These are phyloP conservation scores for Inga oerstediana DNA, from an alignment of 306 rosid species.

Conservation along the genomic window DNA sequence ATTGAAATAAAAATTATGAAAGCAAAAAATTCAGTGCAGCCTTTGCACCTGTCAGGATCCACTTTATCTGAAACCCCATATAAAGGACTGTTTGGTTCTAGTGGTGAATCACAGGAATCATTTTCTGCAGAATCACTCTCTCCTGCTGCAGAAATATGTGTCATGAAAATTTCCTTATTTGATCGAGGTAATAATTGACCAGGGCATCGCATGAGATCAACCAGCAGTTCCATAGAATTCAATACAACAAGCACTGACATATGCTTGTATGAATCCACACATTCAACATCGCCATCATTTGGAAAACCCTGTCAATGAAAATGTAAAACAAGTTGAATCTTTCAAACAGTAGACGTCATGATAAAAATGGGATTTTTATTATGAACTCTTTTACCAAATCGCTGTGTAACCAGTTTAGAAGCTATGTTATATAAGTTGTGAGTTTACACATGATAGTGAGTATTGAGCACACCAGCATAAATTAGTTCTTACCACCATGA, in stretches of 20 bases:
- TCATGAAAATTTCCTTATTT: slow-evolving; percentile 84
- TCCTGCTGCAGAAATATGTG: slow-evolving; percentile 91
- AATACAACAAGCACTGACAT: slow-evolving; percentile 85
- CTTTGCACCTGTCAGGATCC: slow-evolving; percentile 62
- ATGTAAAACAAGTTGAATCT: slow-evolving; percentile 20
- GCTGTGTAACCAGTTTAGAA: slow-evolving; percentile 5
- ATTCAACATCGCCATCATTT: slow-evolving; percentile 76
- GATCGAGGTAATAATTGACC: slow-evolving; percentile 85
- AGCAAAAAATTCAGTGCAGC: slow-evolving; percentile 13
- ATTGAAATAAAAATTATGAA: slow-evolving; percentile 21
- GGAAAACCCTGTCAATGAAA: slow-evolving; percentile 82
- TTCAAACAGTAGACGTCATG: slow-evolving; percentile 30
- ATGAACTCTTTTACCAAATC: slow-evolving; percentile 16
- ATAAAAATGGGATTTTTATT: slow-evolving; percentile 25
- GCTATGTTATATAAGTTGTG: neutral
- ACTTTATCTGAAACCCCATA: slow-evolving; percentile 85
- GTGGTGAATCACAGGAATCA: slow-evolving; percentile 93
- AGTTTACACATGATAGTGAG: neutral
- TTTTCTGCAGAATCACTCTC: slow-evolving; percentile 99
- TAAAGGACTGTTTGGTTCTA: slow-evolving; percentile 97
- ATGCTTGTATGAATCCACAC: slow-evolving; percentile 84
- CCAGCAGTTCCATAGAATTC: slow-evolving; percentile 85
- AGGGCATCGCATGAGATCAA: slow-evolving; percentile 95
- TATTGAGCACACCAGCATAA: slow-evolving; percentile 30
- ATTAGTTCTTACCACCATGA: slow-evolving; percentile 76